Conservation (phyloP, 495 filamentous ascomycete species). For the Trichocladium uniseriatum region DNA sequence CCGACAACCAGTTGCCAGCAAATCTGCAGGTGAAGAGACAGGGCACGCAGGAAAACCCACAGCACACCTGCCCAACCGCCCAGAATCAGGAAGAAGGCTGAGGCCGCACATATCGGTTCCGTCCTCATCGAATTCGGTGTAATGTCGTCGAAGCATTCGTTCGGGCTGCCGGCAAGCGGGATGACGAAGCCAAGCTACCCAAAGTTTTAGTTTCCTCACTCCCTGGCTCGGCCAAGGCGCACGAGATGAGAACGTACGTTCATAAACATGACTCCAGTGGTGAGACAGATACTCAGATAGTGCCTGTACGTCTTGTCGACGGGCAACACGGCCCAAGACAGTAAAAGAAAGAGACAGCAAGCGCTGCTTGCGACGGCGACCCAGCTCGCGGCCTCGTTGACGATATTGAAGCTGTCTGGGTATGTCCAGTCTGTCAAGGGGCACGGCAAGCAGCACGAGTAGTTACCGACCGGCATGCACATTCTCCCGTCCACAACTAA, state of each 20-base stretch:
- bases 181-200: slow-evolving; percentile 83
- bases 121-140: slow-evolving; percentile 91
- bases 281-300: slow-evolving; percentile 82
- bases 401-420: slow-evolving; percentile 58
- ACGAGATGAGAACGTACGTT: slow-evolving; percentile 48
- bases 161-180: slow-evolving; percentile 68
- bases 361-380: slow-evolving; percentile 65
- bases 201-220: too few species aligned
- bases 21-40: slow-evolving; percentile 93
- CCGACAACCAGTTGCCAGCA: slow-evolving; percentile 93
- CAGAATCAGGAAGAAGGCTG: slow-evolving; percentile 72
- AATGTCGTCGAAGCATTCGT: slow-evolving; percentile 80
- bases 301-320: slow-evolving; percentile 87
- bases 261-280: slow-evolving; percentile 64
- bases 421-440: slow-evolving; percentile 79
- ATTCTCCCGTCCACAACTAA: slow-evolving; percentile 61
- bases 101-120: slow-evolving; percentile 72
- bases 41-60: slow-evolving; percentile 84
- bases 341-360: slow-evolving; percentile 63
- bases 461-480: slow-evolving; percentile 41
- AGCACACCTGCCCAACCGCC: slow-evolving; percentile 76
- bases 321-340: slow-evolving; percentile 76
- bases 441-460: slow-evolving; percentile 91
- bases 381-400: slow-evolving; percentile 62
- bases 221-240: background rate